phyloP scores from a whole-genome alignment of 164 flowering plant species.

The Nelumbo lutea region DNA sequence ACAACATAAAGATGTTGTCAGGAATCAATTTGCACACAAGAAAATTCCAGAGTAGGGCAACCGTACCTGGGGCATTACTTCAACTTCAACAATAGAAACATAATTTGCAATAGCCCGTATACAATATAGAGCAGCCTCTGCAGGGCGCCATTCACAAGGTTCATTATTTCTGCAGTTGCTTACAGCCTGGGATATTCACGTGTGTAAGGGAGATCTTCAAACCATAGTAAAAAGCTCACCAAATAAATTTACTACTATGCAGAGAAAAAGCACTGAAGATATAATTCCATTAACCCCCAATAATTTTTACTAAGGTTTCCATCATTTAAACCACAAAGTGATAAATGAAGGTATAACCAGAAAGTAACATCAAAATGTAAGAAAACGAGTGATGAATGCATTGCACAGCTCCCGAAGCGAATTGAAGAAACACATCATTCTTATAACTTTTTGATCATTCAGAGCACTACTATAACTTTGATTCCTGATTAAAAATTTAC shows the following conservation, averaged over 20 bases:
- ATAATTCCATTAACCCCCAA: not conserved
- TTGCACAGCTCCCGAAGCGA: not conserved
- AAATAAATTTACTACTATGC: not conserved
- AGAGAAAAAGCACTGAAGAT: not conserved
- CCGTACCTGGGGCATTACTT: slow-evolving; percentile 92
- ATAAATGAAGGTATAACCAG: not conserved
- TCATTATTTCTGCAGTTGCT: slow-evolving; percentile 45
- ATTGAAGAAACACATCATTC: no score
- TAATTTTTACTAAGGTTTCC: not conserved
- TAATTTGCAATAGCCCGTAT: slow-evolving; percentile 77
- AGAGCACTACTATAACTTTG: no score
- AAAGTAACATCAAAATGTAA: not conserved
- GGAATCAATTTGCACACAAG: not conserved
- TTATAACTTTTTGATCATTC: no score
- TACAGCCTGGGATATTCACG: slow-evolving; percentile 43
- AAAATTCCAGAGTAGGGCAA: not conserved
- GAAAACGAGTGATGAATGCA: not conserved
- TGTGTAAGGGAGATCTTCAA: slow-evolving; percentile 12
- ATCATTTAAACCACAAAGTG: not conserved
- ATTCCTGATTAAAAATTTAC: no score
- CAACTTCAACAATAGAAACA: slow-evolving; percentile 72
- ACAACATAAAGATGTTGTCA: not conserved
- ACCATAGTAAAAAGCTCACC: not conserved
- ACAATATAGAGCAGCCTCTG: slow-evolving; percentile 92
- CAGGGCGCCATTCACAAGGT: slow-evolving; percentile 69